A percentile compares a stretch with the other conserved stretches of the same genome.
These are phyloP conservation scores for Aphanomyces euteiches DNA, from an alignment of 352 stramenopile species.

Conservation along the genomic window DNA sequence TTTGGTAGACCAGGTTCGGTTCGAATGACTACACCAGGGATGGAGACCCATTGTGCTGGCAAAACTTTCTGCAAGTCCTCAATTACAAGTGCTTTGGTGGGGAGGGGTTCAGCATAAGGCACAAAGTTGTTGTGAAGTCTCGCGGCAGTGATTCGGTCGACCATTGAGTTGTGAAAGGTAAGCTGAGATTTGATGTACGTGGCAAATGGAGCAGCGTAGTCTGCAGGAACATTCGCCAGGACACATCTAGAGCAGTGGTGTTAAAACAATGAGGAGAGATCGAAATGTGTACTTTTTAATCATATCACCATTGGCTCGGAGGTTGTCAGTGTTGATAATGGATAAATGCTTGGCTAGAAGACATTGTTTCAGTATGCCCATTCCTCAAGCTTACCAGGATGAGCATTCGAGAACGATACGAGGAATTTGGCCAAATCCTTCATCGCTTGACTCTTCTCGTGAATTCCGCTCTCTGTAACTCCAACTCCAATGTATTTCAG, in stretches of 20 bases:
- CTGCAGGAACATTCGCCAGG: conserved; percentile 34
- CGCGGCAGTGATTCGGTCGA: conserved; percentile 68
- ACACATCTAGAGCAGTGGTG: conserved; percentile 14
- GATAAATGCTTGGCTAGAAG: conserved; percentile 48
- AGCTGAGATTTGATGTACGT: conserved; percentile 50
- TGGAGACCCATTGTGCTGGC: conserved; percentile 34
- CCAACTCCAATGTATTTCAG: conserved; percentile 58
- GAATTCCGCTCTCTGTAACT: conserved; percentile 57
- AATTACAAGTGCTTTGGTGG: conserved; percentile 61
- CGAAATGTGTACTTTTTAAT: conserved; percentile 43
- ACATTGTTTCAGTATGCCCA: background rate
- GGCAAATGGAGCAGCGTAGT: conserved; percentile 34
- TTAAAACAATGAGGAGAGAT: background rate
- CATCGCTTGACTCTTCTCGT: conserved; percentile 38
- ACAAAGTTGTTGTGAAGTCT: conserved; percentile 45
- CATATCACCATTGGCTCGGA: conserved; percentile 56
- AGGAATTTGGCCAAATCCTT: conserved; percentile 57
- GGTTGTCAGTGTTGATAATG: conserved; percentile 79
- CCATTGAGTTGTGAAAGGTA: conserved; percentile 82
- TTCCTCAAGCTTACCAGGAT: conserved; percentile 36
- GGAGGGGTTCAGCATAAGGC: conserved; percentile 55
- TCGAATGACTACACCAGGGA: conserved; percentile 55
- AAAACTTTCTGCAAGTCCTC: conserved; percentile 53
- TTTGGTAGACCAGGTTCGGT: conserved; percentile 20
- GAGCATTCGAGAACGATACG: conserved; percentile 36